Base-by-base conservation (phyloP, 2,329 filamentous ascomycete species). In the Alternaria triticina region DNA sequence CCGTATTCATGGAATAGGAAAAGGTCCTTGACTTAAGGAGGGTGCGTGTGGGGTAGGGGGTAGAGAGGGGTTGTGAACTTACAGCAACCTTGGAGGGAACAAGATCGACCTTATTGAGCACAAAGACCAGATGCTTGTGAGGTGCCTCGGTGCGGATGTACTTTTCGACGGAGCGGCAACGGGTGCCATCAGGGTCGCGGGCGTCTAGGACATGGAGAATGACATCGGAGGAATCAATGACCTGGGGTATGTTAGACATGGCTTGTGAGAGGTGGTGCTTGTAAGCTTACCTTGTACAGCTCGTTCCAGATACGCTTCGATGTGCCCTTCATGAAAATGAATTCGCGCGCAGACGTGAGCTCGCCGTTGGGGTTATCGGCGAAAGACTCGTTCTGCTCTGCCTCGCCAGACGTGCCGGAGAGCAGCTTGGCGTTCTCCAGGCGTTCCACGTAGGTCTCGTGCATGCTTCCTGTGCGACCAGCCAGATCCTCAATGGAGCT, bases 241-340 rank as follows among this genome's bases (percentile, higher is more conserved):
- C 59, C 59, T 62, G n/a, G 12, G 2, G 15, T 17, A 25, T 25
- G 47, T 44, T 28, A 33, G 57, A 17, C 9, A 11, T 3, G 30
- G 9, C 10, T 28, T 15, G 3, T 0, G 9, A 6, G 6, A 44
- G 1, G 6, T 5, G n/a, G n/a, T 5, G 22, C 3, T 11, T 12
- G 22, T 12, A 36, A 12, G n/a, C 47, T 25, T 74, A 96, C 94
- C 82, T 97, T 96, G 86, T 96, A 91, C 46, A 98, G 83, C 79
- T 99, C 95, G 82, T 98, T 98, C 94, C 78, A 80, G 54, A 81
- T 81, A 70, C 96, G 88, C 82, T 97, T 97, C 76, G 91, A 95
- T 80, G 97, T 94, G 17, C 96, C 96, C 82, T 98, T 98, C 72
- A 88, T 91, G 82, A 98, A 98, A 63, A 98, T 92, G 43, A 94